These are phyloP conservation scores for Epicoccum nigrum DNA, from an alignment of 2,329 filamentous ascomycete species.

Conservation along the genomic window DNA sequence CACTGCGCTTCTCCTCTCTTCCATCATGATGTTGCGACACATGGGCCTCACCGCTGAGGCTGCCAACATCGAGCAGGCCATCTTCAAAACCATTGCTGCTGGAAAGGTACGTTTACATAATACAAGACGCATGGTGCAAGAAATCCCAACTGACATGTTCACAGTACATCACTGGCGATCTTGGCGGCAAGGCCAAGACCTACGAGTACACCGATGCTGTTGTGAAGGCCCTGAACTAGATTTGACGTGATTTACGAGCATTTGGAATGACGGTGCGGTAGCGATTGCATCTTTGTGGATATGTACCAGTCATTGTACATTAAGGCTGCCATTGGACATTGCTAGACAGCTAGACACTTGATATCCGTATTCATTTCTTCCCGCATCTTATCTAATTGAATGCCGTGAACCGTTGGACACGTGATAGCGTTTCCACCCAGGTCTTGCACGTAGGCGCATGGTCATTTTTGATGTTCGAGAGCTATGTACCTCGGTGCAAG, in stretches of 20 bases:
- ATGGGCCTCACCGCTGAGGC: slow-evolving; percentile 91
- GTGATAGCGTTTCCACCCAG: slow-evolving; percentile 6
- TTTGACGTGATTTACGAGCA: slow-evolving; percentile 34
- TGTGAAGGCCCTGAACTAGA: slow-evolving; percentile 66
- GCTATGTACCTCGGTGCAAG: slow-evolving; percentile 17
- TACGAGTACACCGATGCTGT: slow-evolving; percentile 92
- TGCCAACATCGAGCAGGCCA: slow-evolving; percentile 86
- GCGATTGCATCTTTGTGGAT: slow-evolving; percentile 46
- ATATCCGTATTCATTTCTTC: slow-evolving; percentile 16
- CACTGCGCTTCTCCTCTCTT: slow-evolving; percentile 90
- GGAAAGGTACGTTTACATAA: slow-evolving; percentile 71
- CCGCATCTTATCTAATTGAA: slow-evolving; percentile 27
- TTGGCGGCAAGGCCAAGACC: slow-evolving; percentile 96
- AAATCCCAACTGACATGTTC: slow-evolving; percentile 20
- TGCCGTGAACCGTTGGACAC: slow-evolving; percentile 13
- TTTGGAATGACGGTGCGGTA: slow-evolving; percentile 34
- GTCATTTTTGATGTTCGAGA: too few species aligned
- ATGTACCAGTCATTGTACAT: slow-evolving; percentile 48
- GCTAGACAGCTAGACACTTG: slow-evolving; percentile 28
- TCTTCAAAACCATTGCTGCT: slow-evolving; percentile 93
- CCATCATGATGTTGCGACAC: slow-evolving; percentile 99
- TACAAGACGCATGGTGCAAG: neutral
- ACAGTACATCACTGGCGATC: slow-evolving; percentile 84
- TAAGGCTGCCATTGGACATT: slow-evolving; percentile 39
- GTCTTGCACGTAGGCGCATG: too few species aligned